A percentile compares a stretch with the other conserved stretches of the same genome.
These are phyloP conservation scores for Erysimum cheiri DNA, from an alignment of 441 rosid genomes.

Conservation along the genomic window DNA sequence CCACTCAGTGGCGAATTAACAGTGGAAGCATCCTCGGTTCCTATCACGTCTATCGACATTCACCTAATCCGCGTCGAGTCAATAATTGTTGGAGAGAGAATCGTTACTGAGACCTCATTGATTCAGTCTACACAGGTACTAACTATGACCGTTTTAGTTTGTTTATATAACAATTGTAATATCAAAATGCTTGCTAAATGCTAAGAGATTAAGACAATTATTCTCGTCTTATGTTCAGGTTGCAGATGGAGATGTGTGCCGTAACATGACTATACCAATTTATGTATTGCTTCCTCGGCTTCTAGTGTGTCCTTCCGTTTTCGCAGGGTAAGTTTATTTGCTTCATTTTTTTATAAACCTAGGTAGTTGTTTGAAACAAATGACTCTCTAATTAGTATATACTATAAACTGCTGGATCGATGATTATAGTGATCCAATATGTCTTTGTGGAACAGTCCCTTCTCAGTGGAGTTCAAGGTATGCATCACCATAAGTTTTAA, in stretches of 20 bases:
- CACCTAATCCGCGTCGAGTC: conserved; percentile 80
- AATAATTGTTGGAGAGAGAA: conserved; percentile 72
- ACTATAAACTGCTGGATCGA: conserved; percentile 1
- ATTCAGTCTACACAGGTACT: conserved; percentile 88
- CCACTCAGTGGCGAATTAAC: conserved; percentile 83
- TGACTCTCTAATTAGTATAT: background rate
- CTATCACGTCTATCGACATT: conserved; percentile 74
- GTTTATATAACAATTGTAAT: conserved; percentile 18
- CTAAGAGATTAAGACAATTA: conserved; percentile 3
- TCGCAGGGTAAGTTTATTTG: conserved; percentile 69
- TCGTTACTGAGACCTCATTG: conserved; percentile 85
- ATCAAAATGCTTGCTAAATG: conserved; percentile 5
- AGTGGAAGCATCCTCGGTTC: conserved; percentile 75
- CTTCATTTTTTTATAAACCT: background rate
- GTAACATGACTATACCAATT: conserved; percentile 68
- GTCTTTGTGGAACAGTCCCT: conserved; percentile 59
- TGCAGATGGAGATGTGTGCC: conserved; percentile 89
- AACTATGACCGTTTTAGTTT: conserved; percentile 22
- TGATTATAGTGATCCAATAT: conserved; percentile 11
- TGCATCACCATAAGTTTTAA: conserved; percentile 69
- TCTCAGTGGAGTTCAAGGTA: conserved; percentile 86
- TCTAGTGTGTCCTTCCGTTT: conserved; percentile 77
- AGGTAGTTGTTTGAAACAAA: background rate
- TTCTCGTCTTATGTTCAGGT: conserved; percentile 52
- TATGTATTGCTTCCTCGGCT: conserved; percentile 83